Base-by-base conservation (phyloP, 2,329 filamentous ascomycete genomes). In the Grosmannia clavigera region DNA sequence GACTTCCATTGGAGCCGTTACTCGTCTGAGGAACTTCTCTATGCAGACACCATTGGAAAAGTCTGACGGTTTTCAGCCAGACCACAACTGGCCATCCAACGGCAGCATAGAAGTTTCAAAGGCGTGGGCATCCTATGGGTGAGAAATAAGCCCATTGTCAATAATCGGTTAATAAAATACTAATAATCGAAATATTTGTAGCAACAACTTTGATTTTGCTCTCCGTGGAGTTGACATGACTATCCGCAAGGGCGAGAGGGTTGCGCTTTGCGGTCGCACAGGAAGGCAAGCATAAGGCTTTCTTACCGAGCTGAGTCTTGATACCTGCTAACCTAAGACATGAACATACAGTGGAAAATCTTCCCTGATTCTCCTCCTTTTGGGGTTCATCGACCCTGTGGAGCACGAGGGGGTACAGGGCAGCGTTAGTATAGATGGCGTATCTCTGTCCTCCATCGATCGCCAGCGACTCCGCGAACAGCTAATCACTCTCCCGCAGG, bases 401-500 rank as follows among this genome's bases (percentile, higher is more conserved):
- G 29, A 16, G 33, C 33, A 35, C 9, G 33, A 35, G 33, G 33
- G 33, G 33, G 10, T 35, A 35, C 33, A 35, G 33, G 33, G 33
- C 12, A n/a, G 38, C 25, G 74, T 79, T 22, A 61, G 66, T 0
- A 77, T 82, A n/a, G 79, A 82, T 61, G 70, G 65, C 35, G 57
- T 75, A 0, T 65, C 70, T 0, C 68, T 77, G 1, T 48, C 67
- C 29, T 61, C 61, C 1, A 70, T 82, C 14, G 66, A 77, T 58
- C 73, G 78, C 2, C 33, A 68, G 0, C 66, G 68, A 0, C 70
- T 82, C 0, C 76, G 80, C 9, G 69, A 74, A 50, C 75, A 74
- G 0, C 68, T 83, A 46, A 78, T 80, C 51, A 76, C 78, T 5
- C 68, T 83, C 0, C 78, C 80, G 0, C 80, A 83, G 65, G 80